A percentile compares a stretch with the other conserved stretches of the same genome.
Evolutionary conservation across 1,139 yeast genomes (phyloP).

Genomic region (Kodamaea fungicola): DNA sequence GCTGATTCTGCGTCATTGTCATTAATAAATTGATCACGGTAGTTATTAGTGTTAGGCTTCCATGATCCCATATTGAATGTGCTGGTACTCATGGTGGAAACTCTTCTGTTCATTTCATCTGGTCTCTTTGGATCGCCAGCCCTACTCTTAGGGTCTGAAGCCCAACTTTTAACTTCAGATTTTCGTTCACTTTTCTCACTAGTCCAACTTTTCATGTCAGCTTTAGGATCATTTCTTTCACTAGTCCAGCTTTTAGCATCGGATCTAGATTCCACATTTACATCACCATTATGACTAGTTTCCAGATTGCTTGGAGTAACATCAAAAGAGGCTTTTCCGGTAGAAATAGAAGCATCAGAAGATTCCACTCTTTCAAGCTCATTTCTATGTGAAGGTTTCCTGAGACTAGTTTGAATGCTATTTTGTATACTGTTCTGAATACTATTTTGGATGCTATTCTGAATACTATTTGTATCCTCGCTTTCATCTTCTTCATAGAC

Average conservation of each 20-base stretch:
- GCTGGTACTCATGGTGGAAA: slow-evolving; percentile 35
- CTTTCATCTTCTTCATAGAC: slow-evolving; percentile 2
- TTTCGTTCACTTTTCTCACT: not conserved
- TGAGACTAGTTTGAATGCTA: not conserved
- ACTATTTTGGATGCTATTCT: slow-evolving; percentile 1
- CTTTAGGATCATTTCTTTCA: not conserved
- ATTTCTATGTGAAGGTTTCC: not conserved
- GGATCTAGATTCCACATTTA: slow-evolving; percentile 11
- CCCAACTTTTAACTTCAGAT: too few species aligned
- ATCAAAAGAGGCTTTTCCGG: slow-evolving; percentile 8
- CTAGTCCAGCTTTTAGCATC: too few species aligned
- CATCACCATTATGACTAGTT: slow-evolving; percentile 1
- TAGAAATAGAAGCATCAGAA: slow-evolving; percentile 6
- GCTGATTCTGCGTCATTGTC: slow-evolving; percentile 44
- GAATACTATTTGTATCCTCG: not conserved
- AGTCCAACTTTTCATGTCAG: too few species aligned
- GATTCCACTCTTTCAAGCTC: slow-evolving; percentile 2
- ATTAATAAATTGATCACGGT: slow-evolving; percentile 48
- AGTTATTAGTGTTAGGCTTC: slow-evolving; percentile 50
- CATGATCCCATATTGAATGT: slow-evolving; percentile 50
- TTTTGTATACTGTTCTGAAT: not conserved
- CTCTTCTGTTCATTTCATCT: slow-evolving; percentile 21
- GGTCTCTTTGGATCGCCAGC: not conserved
- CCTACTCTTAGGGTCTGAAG: too few species aligned
- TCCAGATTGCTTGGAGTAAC: too few species aligned